Percentiles rank a stretch among this genome's conserved stretches.
These are phyloP conservation scores for Coprinellus micaceus DNA, from an alignment of 768 basidiomycete genomes.

Conservation along the genomic window DNA sequence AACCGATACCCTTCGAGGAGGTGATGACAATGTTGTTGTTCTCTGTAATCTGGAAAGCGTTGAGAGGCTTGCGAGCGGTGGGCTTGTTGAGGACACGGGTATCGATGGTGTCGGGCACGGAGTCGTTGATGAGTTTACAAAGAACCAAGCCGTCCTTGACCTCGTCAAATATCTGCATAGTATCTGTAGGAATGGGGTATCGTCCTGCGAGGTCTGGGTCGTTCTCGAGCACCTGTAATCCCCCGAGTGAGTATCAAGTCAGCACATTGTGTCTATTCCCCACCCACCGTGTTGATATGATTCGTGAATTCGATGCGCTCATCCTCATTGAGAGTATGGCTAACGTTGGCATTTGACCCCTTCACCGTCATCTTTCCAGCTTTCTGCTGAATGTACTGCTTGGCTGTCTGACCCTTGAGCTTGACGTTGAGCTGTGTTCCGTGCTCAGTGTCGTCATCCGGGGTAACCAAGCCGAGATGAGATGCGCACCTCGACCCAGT, in stretches of 20 bases:
- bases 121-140: slow-evolving; percentile 98
- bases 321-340: slow-evolving; percentile 97
- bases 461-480: background rate
- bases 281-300: slow-evolving; percentile 85
- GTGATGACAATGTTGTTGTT: slow-evolving; percentile 99
- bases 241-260: too few relatives aligned
- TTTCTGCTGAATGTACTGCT: slow-evolving; percentile 55
- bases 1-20: slow-evolving; percentile 96
- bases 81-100: slow-evolving; percentile 96
- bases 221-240: slow-evolving; percentile 93
- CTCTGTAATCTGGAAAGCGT: slow-evolving; percentile 98
- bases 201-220: slow-evolving; percentile 80
- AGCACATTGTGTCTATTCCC: too few relatives aligned
- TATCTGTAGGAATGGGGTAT: slow-evolving; percentile 90
- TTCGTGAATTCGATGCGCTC: slow-evolving; percentile 95
- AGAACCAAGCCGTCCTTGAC: slow-evolving; percentile 93
- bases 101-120: slow-evolving; percentile 98
- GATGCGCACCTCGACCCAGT: slow-evolving; percentile 90
- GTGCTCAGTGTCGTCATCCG: slow-evolving; percentile 21
- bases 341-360: slow-evolving; percentile 92
- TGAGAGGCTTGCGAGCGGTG: slow-evolving; percentile 73
- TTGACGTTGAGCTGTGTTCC: slow-evolving; percentile 71
- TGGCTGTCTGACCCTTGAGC: slow-evolving; percentile 51
- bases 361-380: slow-evolving; percentile 92
- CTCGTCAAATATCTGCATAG: slow-evolving; percentile 99